Evolutionary conservation across 2,329 filamentous ascomycete genomes (phyloP).

Genomic region (Claviceps lovelessii): DNA sequence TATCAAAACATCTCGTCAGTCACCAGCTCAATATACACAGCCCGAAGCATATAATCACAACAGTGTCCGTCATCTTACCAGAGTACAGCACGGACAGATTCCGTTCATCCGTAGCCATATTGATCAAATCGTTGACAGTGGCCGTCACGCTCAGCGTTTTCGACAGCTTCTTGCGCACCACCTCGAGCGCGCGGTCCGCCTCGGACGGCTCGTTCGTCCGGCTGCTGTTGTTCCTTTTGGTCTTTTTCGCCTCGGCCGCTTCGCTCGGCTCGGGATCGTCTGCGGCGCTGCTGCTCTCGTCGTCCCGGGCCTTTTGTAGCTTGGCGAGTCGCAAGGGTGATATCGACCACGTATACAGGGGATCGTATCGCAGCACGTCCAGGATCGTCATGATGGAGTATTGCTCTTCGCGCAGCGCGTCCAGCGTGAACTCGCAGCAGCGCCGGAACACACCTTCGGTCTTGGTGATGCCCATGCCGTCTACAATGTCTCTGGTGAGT

Average conservation of each 20-base stretch:
- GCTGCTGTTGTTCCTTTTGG: conserved; percentile 18
- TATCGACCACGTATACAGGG: conserved; percentile 88
- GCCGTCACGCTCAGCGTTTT: conserved; percentile 89
- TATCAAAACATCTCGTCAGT: conserved; percentile 13
- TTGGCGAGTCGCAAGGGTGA: conserved; percentile 54
- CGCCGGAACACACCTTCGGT: conserved; percentile 92
- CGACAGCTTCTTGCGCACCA: conserved; percentile 90
- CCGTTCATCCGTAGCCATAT: conserved; percentile 82
- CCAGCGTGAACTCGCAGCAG: conserved; percentile 96
- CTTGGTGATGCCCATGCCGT: conserved; percentile 90
- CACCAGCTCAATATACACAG: neutral
- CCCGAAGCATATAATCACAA: neutral
- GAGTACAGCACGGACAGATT: conserved; percentile 86
- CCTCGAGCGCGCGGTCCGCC: conserved; percentile 78
- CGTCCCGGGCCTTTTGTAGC: conserved; percentile 45
- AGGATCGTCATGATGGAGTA: conserved; percentile 98
- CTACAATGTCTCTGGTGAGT: conserved; percentile 83
- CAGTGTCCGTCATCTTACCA: conserved; percentile 30
- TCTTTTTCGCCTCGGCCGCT: conserved; percentile 25
- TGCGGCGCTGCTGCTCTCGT: conserved; percentile 21
- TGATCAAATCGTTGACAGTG: conserved; percentile 92
- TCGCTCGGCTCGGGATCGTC: conserved; percentile 25
- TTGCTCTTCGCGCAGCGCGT: conserved; percentile 84
- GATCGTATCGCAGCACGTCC: conserved; percentile 95
- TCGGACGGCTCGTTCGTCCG: conserved; percentile 49